Base-by-base conservation (phyloP, 768 basidiomycete species). In the Lactifluus echinatus region DNA sequence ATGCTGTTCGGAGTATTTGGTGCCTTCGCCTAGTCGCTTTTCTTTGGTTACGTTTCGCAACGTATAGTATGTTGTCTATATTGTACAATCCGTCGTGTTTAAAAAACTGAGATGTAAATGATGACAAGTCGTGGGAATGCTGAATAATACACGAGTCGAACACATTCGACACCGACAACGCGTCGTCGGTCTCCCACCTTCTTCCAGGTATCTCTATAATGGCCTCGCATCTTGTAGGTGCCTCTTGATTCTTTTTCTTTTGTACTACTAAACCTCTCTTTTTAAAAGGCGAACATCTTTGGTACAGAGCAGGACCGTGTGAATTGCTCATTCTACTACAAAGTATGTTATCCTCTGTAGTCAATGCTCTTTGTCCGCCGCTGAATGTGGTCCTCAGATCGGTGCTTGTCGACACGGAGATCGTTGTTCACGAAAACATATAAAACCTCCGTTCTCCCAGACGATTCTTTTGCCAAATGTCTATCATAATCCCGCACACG, bases 241-340 rank as follows among this genome's bases (percentile, higher is more conserved):
- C 53, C 23, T 37, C 12, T 36, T 59, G 14, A 43, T 12, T 53
- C 26, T 45, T 29, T 37, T 46, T 14, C 19, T 3, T 17, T 23
- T 4, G 48, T 3, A 21, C 31, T 19, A 31, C 29, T 37, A 15
- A 40, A 40, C 4, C 1, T 21, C 34, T 29, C 4, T 42, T 3
- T 36, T 23, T 17, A 21, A 60, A 57, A 94, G 85, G 93, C 93
- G 60, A 93, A 94, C 61, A 97, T 97, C 70, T 97, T 95, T 66
- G 91, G 91, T 63, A 93, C 90, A 60, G 89, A 92, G 71, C 89
- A 91, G 71, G 89, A 91, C 69, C 86, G 94, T 65, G 95, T 99
- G 62, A 99, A 99, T 70, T 99, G 95, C 69, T 97, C 94, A 1
- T 98, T 99, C 76, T 98, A 96, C 74, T 93, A 95, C 77, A 95